These are phyloP conservation scores for Microthlaspi erraticum DNA, from an alignment of 345 rosid species.

Conservation along the genomic window DNA sequence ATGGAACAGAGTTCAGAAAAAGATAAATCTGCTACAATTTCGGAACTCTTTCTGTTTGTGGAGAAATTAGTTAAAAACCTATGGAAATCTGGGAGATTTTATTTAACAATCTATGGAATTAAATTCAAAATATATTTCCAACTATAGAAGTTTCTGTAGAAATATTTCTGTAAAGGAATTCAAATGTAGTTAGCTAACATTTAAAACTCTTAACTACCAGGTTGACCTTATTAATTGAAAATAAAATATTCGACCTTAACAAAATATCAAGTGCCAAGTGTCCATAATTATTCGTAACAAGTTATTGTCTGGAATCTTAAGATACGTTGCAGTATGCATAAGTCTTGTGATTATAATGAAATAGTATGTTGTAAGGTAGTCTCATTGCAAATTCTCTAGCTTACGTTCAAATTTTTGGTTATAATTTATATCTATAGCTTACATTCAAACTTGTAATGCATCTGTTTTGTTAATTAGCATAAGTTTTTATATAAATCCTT, in stretches of 20 bases:
- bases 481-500: not conserved
- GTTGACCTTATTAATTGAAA: constrained; percentile 1
- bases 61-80: no score
- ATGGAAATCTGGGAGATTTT: no score
- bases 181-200: constrained; percentile 23
- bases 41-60: not conserved
- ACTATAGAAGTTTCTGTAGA: not conserved
- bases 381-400: no score
- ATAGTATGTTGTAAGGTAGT: no score
- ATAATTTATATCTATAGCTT: no score
- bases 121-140: not conserved
- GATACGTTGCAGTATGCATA: no score
- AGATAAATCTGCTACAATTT: not conserved
- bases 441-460: not conserved
- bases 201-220: constrained; percentile 32
- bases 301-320: not conserved
- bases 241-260: not conserved
- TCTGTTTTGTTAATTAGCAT: not conserved
- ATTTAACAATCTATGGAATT: not conserved
- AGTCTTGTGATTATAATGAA: no score
- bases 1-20: not conserved
- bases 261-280: constrained; percentile 5
- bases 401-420: no score
- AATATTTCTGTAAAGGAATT: not conserved
- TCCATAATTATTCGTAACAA: not conserved